These are phyloP conservation scores for Limnanthes douglasii DNA, from an alignment of 345 rosid genomes.

Conservation along the genomic window DNA sequence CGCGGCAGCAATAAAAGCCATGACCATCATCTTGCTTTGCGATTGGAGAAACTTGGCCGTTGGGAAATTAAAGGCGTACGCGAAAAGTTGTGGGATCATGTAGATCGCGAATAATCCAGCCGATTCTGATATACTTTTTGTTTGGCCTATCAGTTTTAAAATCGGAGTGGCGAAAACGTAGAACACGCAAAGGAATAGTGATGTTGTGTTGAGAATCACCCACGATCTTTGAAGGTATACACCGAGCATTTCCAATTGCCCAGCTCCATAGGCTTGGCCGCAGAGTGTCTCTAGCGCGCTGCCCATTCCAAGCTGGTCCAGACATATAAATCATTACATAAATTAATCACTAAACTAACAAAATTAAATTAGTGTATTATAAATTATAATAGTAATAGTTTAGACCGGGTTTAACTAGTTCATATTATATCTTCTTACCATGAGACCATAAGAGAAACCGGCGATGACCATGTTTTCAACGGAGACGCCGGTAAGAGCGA, in stretches of 20 bases:
- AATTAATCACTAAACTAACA: too few relatives aligned
- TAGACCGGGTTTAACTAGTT: too few relatives aligned
- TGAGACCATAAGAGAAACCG: constrained; percentile 80
- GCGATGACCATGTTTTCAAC: constrained; percentile 81
- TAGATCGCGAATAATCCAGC: constrained; percentile 57
- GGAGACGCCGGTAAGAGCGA: constrained; percentile 75
- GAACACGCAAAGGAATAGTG: constrained; percentile 31
- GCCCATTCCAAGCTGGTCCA: constrained; percentile 87
- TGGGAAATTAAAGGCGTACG: constrained; percentile 65
- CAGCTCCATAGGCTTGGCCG: constrained; percentile 90
- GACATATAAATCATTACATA: background rate
- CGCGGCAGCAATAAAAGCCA: constrained; percentile 51
- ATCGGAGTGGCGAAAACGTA: constrained; percentile 48
- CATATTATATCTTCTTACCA: constrained; percentile 29
- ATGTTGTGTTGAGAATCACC: constrained; percentile 57
- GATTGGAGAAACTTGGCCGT: constrained; percentile 75
- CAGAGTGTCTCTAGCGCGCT: constrained; percentile 91
- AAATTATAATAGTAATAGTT: too few relatives aligned
- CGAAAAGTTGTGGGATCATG: constrained; percentile 88
- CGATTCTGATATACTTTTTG: constrained; percentile 36
- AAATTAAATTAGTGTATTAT: too few relatives aligned
- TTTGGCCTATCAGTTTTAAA: constrained; percentile 56
- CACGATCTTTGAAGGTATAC: constrained; percentile 86
- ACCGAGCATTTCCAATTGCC: constrained; percentile 76
- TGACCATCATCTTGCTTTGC: constrained; percentile 83